Conservation (phyloP, 352 stramenopile genomes). For the Plasmopara muralis region DNA sequence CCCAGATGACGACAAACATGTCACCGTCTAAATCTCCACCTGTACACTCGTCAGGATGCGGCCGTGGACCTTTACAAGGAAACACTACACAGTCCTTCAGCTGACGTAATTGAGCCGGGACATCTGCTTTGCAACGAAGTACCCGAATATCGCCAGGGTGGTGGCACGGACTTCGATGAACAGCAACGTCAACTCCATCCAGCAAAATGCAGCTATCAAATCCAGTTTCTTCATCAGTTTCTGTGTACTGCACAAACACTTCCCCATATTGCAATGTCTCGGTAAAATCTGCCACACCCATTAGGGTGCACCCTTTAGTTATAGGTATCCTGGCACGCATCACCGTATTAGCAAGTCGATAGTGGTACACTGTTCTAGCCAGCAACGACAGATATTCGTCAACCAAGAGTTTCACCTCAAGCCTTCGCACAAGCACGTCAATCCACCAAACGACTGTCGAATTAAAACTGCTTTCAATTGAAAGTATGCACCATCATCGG, state of each 20-base stretch:
- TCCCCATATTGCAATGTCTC: slow-evolving; percentile 54
- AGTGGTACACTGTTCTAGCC: slow-evolving; percentile 54
- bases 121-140: slow-evolving; percentile 41
- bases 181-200: slow-evolving; percentile 40
- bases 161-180: slow-evolving; percentile 74
- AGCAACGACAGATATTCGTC: slow-evolving; percentile 51
- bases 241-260: slow-evolving; percentile 74
- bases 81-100: slow-evolving; percentile 77
- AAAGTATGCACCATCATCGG: slow-evolving; percentile 37
- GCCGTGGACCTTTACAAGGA: slow-evolving; percentile 51
- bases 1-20: slow-evolving; percentile 79
- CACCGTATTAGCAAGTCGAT: slow-evolving; percentile 61
- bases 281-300: slow-evolving; percentile 82
- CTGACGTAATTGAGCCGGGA: slow-evolving; percentile 35
- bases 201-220: slow-evolving; percentile 23
- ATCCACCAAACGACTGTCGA: slow-evolving; percentile 28
- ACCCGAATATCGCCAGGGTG: slow-evolving; percentile 72
- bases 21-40: slow-evolving; percentile 79
- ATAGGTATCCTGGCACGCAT: slow-evolving; percentile 70
- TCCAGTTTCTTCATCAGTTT: slow-evolving; percentile 26
- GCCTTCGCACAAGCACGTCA: slow-evolving; percentile 30
- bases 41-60: slow-evolving; percentile 74
- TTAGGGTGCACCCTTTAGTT: slow-evolving; percentile 52
- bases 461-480: slow-evolving; percentile 42
- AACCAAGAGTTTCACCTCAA: slow-evolving; percentile 33